Evolutionary conservation across 805 yeast genomes (phyloP).

Genomic region (Sugiyamaella lignohabitans): DNA sequence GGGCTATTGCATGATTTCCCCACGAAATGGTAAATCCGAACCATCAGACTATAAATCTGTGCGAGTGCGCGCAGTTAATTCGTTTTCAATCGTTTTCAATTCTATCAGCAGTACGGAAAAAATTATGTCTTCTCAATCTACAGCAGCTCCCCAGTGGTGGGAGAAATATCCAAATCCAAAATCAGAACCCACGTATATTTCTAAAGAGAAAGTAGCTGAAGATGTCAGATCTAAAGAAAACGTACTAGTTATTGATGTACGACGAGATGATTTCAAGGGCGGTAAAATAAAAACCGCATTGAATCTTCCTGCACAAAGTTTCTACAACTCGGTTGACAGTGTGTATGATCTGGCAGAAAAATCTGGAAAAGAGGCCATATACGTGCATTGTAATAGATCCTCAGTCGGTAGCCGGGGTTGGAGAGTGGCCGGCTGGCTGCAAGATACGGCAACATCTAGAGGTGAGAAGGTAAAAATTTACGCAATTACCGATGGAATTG

Average conservation of each 20-base stretch:
- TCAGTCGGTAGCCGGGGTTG: conserved; percentile 17
- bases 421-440: conserved; percentile 20
- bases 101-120: too few species aligned
- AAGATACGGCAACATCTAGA: conserved; percentile 15
- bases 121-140: background rate
- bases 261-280: conserved; percentile 23
- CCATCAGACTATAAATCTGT: too few species aligned
- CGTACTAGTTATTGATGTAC: background rate
- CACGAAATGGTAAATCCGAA: too few species aligned
- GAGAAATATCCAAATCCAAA: conserved; percentile 1
- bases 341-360: conserved; percentile 19
- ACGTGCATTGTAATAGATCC: conserved; percentile 21
- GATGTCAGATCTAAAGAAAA: background rate
- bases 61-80: too few species aligned
- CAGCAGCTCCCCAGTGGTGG: background rate
- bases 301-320: conserved; percentile 21
- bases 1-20: too few species aligned
- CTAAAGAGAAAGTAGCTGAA: background rate
- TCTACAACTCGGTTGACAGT: conserved; percentile 16
- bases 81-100: too few species aligned
- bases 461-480: conserved; percentile 11
- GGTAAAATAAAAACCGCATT: conserved; percentile 23
- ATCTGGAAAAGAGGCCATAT: conserved; percentile 18
- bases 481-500: conserved; percentile 20
- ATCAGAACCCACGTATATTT: background rate